A percentile compares a stretch with the other conserved stretches of the same genome.
These are phyloP conservation scores for Porphyrellus cyaneotinctus DNA, from an alignment of 768 basidiomycete genomes.

Conservation along the genomic window DNA sequence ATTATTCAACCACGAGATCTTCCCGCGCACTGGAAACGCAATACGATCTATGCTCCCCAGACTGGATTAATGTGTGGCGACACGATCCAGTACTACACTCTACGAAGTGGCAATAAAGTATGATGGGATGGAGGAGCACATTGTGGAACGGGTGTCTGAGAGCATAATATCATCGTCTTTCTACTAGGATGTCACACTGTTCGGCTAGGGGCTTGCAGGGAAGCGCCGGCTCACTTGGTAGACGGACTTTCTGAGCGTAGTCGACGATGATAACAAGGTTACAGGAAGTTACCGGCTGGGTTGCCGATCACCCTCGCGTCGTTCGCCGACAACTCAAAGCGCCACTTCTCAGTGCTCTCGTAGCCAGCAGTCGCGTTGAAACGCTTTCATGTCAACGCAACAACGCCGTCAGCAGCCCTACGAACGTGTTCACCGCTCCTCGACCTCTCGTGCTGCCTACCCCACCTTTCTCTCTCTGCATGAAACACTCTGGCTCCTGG, in stretches of 20 bases:
- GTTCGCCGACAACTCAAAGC: background rate
- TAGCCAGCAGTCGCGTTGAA: background rate
- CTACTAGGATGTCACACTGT: background rate
- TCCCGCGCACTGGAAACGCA: background rate
- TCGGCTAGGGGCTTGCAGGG: conserved; percentile 10
- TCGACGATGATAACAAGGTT: no score
- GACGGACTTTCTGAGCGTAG: no score
- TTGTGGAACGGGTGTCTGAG: background rate
- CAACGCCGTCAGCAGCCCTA: conserved; percentile 7
- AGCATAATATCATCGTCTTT: background rate
- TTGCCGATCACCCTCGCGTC: conserved; percentile 10
- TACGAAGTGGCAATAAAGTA: background rate
- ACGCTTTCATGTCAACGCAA: conserved; percentile 24
- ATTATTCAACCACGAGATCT: conserved; percentile 10
- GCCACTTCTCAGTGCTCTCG: background rate
- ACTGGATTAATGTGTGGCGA: no score
- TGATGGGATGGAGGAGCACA: conserved; percentile 5
- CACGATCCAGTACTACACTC: no score
- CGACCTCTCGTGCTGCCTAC: conserved; percentile 51
- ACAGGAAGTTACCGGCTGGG: conserved; percentile 13
- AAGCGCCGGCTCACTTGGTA: background rate
- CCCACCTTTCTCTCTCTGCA: conserved; percentile 65
- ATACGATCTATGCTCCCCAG: no score
- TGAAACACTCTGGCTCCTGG: conserved; percentile 57
- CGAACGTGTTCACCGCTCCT: conserved; percentile 12